Conservation (phyloP, 352 stramenopile genomes). For the Phytophthora pluvialis region DNA sequence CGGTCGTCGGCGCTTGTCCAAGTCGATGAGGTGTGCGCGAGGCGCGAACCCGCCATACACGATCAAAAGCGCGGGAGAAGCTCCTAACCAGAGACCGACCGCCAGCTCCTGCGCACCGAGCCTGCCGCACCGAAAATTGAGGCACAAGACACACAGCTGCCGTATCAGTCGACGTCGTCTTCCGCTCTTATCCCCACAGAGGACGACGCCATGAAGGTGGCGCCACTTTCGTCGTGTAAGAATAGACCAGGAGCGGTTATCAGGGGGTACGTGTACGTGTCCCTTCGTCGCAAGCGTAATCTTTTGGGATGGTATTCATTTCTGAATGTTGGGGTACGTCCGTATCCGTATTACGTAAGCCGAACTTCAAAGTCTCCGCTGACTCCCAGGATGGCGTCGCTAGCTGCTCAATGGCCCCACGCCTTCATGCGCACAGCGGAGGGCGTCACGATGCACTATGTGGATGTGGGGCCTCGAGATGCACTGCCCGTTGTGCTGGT, state of each 20-base stretch:
- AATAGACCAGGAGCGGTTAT: conserved; percentile 22
- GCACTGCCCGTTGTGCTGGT: conserved; percentile 66
- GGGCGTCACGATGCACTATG: conserved; percentile 54
- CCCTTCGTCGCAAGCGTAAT: conserved; percentile 7
- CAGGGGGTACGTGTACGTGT: not conserved
- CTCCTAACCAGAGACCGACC: not conserved
- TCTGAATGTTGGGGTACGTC: not conserved
- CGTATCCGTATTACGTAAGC: conserved; percentile 5
- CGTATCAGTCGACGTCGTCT: conserved; percentile 9
- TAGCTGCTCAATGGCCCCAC: conserved; percentile 41
- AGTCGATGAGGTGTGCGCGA: conserved; percentile 27
- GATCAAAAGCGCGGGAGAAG: conserved; percentile 1
- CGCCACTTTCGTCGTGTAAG: conserved; percentile 12
- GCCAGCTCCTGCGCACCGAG: conserved; percentile 5
- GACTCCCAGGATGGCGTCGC: conserved; percentile 20
- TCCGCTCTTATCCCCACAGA: conserved; percentile 24
- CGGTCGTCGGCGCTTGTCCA: conserved; percentile 6
- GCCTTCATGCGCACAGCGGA: conserved; percentile 34
- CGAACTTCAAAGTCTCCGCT: conserved; percentile 12
- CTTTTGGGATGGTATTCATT: conserved; percentile 1
- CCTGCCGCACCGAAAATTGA: conserved; percentile 10
- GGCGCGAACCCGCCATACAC: conserved; percentile 35
- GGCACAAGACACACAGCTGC: not conserved
- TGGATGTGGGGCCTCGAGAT: conserved; percentile 58
- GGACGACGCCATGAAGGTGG: conserved; percentile 9